Percentiles rank a stretch among this genome's conserved stretches.
These are phyloP conservation scores for Rhizopogon rudus DNA, from an alignment of 768 basidiomycete species.

Conservation along the genomic window DNA sequence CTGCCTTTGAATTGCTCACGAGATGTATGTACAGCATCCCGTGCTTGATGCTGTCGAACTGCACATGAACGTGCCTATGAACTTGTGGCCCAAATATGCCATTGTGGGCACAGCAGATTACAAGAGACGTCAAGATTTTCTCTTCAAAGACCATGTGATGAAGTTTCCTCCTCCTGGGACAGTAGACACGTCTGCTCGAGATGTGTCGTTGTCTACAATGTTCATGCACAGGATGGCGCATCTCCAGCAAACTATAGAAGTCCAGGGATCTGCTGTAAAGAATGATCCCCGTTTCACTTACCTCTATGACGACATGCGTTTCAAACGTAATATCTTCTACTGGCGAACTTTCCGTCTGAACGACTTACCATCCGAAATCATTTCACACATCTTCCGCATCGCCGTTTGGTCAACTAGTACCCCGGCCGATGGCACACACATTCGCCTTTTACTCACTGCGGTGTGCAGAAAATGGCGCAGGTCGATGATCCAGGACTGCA, in stretches of 20 bases:
- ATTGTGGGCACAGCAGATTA: background rate
- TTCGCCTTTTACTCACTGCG: conserved; percentile 51
- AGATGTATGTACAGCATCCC: background rate
- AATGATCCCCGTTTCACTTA: background rate
- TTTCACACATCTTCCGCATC: conserved; percentile 58
- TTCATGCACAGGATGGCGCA: background rate
- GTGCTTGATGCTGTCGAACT: background rate
- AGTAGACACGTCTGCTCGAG: background rate
- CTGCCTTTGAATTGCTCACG: background rate
- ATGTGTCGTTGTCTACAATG: background rate
- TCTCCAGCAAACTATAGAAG: background rate
- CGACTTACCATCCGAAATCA: conserved; percentile 61
- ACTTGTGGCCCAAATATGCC: background rate
- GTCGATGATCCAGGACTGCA: conserved; percentile 41
- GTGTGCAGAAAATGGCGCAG: conserved; percentile 54
- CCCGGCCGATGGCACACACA: conserved; percentile 28
- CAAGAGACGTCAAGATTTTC: background rate
- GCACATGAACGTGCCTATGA: background rate
- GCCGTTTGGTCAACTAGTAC: conserved; percentile 48
- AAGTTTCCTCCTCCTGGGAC: background rate
- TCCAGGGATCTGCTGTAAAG: background rate
- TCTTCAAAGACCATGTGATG: background rate
- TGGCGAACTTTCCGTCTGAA: conserved; percentile 51
- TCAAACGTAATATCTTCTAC: conserved; percentile 19
- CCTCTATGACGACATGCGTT: conserved; percentile 6